Evolutionary conservation across 78 protist species (phyloP), one percentile per base, ranked within the genome.

Genomic region (Protostelium mycophagum): DNA sequence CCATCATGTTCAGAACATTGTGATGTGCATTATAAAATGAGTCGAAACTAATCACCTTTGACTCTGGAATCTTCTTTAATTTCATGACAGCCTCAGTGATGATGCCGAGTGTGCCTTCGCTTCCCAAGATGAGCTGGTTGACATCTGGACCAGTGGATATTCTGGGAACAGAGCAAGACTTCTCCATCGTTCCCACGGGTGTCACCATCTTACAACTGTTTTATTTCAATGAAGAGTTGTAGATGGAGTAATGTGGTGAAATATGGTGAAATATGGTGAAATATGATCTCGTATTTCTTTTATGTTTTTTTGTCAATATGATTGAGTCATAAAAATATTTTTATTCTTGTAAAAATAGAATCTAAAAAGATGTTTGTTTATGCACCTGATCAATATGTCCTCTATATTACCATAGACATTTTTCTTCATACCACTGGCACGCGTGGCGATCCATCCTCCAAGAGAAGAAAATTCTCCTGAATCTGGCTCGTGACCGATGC

Each of bases 361-460:
- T 51, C 73, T 16, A 5, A 16, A 5, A 5, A 51, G 73, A 51
- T 25, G 5, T 5, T 51, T 16, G 73, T 25, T 51, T 51, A 5
- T 51, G 16, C 16, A 51, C 36, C 88, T 37, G 23, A 96, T 90
- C n/a, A 93, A 36, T 90, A 96, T 93, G 88, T 96, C 97, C 84
- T 96, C 98, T 31, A 97, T 97, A 85, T 95, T 95, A 35, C 98
- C 98, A 92, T 97, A 95, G 35, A 37, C n/a, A 37, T 95, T 95
- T 86, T 93, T 95, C 92, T 87, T 91, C 97, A 86, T 93, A 83
- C 98, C 98, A 0, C 96, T 91, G 37, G 97, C 95, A 34, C 97
- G 91, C 0, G 98, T 96, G 28, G 97, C 96, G 35, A 96, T 89
- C 98, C 98, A 97, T 36, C 98, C 98, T 83, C 98, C 98, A 29